Percentiles rank a stretch among this genome's conserved stretches.
Conservation (phyloP, 2,329 filamentous ascomycete species). For the Colletotrichum sp. region DNA sequence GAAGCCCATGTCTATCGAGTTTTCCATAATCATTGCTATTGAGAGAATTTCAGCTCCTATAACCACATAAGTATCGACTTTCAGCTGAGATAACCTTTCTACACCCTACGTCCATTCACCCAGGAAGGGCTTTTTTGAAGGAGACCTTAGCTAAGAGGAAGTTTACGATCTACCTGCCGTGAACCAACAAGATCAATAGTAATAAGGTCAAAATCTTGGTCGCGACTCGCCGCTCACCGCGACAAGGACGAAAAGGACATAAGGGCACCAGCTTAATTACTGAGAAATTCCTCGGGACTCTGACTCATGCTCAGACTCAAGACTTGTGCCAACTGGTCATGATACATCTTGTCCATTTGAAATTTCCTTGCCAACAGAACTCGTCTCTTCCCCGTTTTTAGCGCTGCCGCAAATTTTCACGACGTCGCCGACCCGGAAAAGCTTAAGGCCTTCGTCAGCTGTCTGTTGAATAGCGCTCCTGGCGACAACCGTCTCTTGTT, state of each 20-base stretch:
- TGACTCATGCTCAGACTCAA: not conserved
- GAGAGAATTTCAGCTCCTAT: not conserved
- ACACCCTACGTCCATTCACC: not conserved
- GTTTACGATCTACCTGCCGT: rapidly evolving
- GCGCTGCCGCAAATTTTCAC: not conserved
- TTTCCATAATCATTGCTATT: not conserved
- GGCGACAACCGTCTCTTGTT: rapidly evolving
- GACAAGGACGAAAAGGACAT: not conserved
- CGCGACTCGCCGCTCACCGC: not conserved
- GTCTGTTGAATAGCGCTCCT: not conserved
- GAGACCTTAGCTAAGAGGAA: not conserved
- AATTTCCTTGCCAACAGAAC: rapidly evolving
- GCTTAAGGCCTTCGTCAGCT: not conserved
- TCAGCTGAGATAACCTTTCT: not conserved
- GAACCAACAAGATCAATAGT: not conserved
- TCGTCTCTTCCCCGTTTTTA: not conserved
- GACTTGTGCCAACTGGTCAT: not conserved
- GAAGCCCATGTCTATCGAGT: not conserved
- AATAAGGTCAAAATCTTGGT: not conserved
- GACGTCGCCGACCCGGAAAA: too few species aligned
- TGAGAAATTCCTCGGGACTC: not conserved
- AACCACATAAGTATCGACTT: not conserved
- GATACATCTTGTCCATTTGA: not conserved
- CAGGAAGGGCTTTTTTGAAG: too few species aligned
- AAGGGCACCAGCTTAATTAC: not conserved